Evolutionary conservation across 257 asterid genomes (phyloP).

Genomic region (Paraleonurus japonicus): DNA sequence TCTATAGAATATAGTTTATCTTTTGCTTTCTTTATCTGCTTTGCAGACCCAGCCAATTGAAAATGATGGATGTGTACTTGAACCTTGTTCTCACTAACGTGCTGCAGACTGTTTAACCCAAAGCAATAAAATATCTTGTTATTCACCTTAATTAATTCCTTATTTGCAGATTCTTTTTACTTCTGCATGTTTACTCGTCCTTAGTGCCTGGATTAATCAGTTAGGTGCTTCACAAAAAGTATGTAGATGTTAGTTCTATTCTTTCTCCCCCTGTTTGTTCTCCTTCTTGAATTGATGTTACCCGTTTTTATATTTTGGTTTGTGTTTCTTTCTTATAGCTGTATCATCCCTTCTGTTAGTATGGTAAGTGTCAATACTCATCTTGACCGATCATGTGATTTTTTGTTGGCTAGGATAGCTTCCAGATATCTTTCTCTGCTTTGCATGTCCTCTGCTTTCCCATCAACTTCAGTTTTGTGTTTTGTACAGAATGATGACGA

Average conservation of each 20-base stretch:
- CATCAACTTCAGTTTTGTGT: slow-evolving; percentile 26
- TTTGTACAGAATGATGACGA: slow-evolving; percentile 84
- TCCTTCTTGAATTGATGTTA: background rate
- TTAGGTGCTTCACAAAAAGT: background rate
- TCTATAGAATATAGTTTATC: background rate
- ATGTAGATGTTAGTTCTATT: background rate
- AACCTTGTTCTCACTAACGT: background rate
- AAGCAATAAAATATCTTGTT: slow-evolving; percentile 11
- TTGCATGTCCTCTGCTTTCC: slow-evolving; percentile 23
- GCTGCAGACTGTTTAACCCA: background rate
- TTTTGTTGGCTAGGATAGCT: slow-evolving; percentile 11
- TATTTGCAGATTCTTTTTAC: background rate
- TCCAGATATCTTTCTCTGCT: slow-evolving; percentile 15
- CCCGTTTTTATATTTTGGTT: background rate
- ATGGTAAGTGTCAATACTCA: background rate
- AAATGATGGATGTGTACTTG: background rate
- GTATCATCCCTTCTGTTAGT: background rate
- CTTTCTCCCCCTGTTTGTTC: background rate
- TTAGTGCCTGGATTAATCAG: background rate
- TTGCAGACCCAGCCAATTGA: background rate
- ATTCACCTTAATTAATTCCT: background rate
- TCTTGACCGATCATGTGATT: background rate
- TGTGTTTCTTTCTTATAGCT: slow-evolving; percentile 10
- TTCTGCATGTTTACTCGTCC: slow-evolving; percentile 1
- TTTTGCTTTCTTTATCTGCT: background rate